Base-by-base conservation (phyloP, 176 grass and related monocot genomes). In the Alopecurus myosuroides region DNA sequence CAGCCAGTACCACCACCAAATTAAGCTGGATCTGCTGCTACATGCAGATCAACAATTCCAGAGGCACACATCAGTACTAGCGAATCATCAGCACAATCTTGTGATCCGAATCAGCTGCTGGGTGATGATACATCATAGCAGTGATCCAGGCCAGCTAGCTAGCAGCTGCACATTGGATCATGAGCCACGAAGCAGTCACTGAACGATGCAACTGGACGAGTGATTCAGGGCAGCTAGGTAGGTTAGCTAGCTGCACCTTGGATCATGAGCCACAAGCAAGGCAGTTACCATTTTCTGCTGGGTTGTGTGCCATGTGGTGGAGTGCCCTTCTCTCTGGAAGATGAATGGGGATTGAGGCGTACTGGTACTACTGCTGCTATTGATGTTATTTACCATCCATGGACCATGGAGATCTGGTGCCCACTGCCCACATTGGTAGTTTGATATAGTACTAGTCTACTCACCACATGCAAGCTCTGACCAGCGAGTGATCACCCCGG, bases 381-480 rank as follows among this genome's bases (percentile, higher is more conserved):
- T 64, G 29, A 33, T 64, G 61, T 33, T 34, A 17, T 10, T 51
- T 64, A 77, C 51, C 34, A 9, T 22, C 39, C 42, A 2, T 34
- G 86, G 81, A 51, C 52, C 50, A 70, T 64, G 66, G 30, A 45
- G 30, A 45, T 15, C 81, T 28, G 56, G 9, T 18, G 44, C n/a
- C n/a, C n/a, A n/a, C n/a, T 55, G 56, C 10, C 7, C 56, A 85
- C 87, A 89, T 49, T 81, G 46, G 81, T 56, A 44, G 31, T 22
- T n/a, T 31, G 25, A 3, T 68, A 25, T 48, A 19, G 64, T 48
- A 29, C 29, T 39, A 23, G 4, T 72, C 28, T 55, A 86, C 85
- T 87, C 78, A 23, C 82, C 88, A 85, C 88, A 89, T 89, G 82
- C n/a, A 37, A 60, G 17, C 69, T 75, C 52, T 52, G 74, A 78